Base-by-base conservation (phyloP, 495 filamentous ascomycete genomes). In the Penicillium angulare region DNA sequence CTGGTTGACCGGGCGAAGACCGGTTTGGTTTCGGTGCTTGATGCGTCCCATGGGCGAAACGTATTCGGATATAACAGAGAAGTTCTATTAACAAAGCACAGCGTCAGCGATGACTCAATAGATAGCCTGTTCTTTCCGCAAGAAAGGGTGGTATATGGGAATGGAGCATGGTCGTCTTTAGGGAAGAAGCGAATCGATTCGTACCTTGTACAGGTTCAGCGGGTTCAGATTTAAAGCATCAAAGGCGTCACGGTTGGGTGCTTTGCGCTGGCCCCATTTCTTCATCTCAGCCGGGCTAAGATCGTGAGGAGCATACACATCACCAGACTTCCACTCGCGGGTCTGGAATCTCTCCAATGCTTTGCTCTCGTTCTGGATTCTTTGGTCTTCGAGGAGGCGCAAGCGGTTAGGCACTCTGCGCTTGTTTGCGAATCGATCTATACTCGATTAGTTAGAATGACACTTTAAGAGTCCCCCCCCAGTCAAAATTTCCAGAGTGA, bases 301-400 rank as follows among this genome's bases (percentile, higher is more conserved):
- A 75, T 98, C 93, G 65, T 90, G 87, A 33, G 95, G 95, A 33
- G 91, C 80, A 68, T 97, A 97, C 39, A 95, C 76, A 66, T 96
- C 91, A 61, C 93, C 93, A 8, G 69, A 54, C 56, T 69, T 72
- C 82, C 84, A 97, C 15, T 79, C 75, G 43, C 89, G 66, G 20
- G 64, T 56, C 42, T 72, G 63, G 43, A 66, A 74, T 50, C 35
- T 64, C 52, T 74, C 66, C 36, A 78, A 43, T 18, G 56, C 59
- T 36, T 63, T 60, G 49, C 68, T 72, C 45, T 77, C 72, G 16
- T 50, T 61, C 49, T 67, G 64, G 5, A 60, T 50, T 53, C 66
- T 74, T 42, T 72, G 66, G 5, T 77, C 68, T 53, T 74, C 66
- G 15, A 71, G 49, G 49, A 72, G 67, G 57, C 52, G 66, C 41